Percentiles rank a stretch among this genome's conserved stretches.
These are phyloP conservation scores for Mercurialis annua DNA, from an alignment of 345 rosid species.

Conservation along the genomic window DNA sequence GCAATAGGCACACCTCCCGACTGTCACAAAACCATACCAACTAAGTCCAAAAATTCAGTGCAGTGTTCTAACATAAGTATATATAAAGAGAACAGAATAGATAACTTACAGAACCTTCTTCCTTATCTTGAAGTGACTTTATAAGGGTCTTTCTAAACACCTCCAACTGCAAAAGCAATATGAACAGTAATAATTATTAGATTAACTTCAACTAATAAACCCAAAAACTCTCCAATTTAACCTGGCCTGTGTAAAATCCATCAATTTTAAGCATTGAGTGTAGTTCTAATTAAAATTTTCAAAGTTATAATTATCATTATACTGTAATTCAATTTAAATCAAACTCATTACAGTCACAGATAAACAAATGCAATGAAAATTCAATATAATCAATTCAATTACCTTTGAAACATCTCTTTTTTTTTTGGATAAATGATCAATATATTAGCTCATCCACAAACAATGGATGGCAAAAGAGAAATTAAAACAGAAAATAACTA, in stretches of 20 bases:
- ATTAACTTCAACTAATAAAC: neutral
- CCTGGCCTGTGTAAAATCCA: too few species aligned
- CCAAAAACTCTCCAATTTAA: too few species aligned
- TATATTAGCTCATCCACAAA: too few species aligned
- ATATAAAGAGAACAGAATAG: neutral
- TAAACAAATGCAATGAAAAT: too few species aligned
- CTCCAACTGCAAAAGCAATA: slow-evolving; percentile 64
- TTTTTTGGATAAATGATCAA: too few species aligned
- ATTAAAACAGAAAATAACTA: too few species aligned
- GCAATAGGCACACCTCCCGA: slow-evolving; percentile 56
- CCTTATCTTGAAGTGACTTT: slow-evolving; percentile 89
- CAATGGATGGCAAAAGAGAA: too few species aligned
- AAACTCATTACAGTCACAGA: too few species aligned
- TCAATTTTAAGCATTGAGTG: too few species aligned
- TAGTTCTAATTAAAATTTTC: too few species aligned
- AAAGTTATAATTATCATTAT: too few species aligned
- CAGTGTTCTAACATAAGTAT: neutral
- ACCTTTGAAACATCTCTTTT: slow-evolving; percentile 94
- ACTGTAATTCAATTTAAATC: too few species aligned
- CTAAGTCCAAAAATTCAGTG: slow-evolving; percentile 3
- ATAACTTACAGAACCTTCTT: slow-evolving; percentile 52
- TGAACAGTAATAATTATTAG: neutral
- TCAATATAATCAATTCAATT: neutral
- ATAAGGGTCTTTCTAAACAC: slow-evolving; percentile 84
- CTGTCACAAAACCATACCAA: slow-evolving; percentile 33